Evolutionary conservation across 2,329 filamentous ascomycete genomes (phyloP), one percentile per base, ranked within the genome.

Genomic region (Epichloe sp.): DNA sequence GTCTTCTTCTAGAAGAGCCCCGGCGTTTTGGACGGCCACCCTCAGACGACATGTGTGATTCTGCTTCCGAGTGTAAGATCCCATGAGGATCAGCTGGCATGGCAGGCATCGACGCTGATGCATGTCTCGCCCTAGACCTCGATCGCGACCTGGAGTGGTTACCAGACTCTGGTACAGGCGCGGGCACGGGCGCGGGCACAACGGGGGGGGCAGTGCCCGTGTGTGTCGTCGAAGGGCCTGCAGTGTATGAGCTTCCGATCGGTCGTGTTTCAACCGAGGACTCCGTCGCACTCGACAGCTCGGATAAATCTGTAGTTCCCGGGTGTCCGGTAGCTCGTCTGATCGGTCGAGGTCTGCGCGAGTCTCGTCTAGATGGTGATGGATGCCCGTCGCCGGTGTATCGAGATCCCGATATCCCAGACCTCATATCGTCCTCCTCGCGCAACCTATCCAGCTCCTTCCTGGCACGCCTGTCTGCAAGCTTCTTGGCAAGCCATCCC

Each of bases 361-460:
- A 58, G 34, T 59, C 54, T 40, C 58, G 68, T 46, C 75, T 68
- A 0, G 71, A 64, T 2, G 78, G 74, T 15, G 74, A 74, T 3
- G 71, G 69, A 53, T 76, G 72, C 26, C 83, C 83, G 62, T 89
- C 86, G 31, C 80, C 85, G 2, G 85, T 88, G 54, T 79, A 88
- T 58, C 74, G 74, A 21, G 81, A 79, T n/a, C 76, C 73, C 35
- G 76, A 75, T 37, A 77, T 78, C 5, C 86, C 77, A 21, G 80
- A 77, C 49, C 80, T 75, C 56, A 68, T 58, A 2, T 82, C 73
- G 51, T 83, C 78, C 64, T 80, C 63, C 5, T 73, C 68, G 36
- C 61, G 62, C 4, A 68, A 38, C 40, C 75, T 68, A 34, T 74
- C 73, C 47, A 74, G 76, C 53, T 76, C 75, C 49, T 69, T 68